Evolutionary conservation across 129 eudicot species (phyloP), one percentile per base, ranked within the genome.

Genomic region (Flaveria brownii): DNA sequence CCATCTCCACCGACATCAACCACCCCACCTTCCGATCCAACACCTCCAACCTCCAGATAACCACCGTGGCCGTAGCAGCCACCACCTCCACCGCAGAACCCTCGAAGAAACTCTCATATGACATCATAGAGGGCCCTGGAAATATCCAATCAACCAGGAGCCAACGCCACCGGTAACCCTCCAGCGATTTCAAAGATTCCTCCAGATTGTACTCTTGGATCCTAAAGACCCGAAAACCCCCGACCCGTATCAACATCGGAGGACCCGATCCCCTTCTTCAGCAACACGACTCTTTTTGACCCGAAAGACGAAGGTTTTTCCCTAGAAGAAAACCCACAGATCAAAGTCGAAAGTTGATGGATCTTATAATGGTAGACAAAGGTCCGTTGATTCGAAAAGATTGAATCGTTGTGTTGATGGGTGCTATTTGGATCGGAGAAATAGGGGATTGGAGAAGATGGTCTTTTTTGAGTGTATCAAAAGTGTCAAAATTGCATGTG

Each of bases 21-120:
- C 49, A 52, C 79, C 78, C 70, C 0, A 6, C 41, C 13, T 49
- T 41, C 18, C 81, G 74, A 59, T 64, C 85, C 3, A 56, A 56
- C 62, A 56, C 1, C 1, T 33, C 45, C 76, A 77, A 26, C 63
- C 82, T 78, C 49, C 87, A 78, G 52, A 66, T 67, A 26, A 47
- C 85, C 36, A 30, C 36, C 36, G 39, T 85, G 39, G 33, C 84
- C 36, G 18, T 46, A 28, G 18, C 72, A n/a, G 23, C 74, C 36
- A 25, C 52, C 28, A n/a, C 72, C 23, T 16, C 74, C 30, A 3
- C 82, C 22, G 61, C 82, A 2, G 87, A 86, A 30, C 51, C 87
- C 4, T 59, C 87, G 10, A 93, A 90, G 78, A 93, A 93, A 54
- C 80, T 88, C n/a, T n/a, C n/a, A n/a, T n/a, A n/a, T n/a, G n/a